Base-by-base conservation (phyloP, 2,329 filamentous ascomycete species). In the Ophiostoma himal-ulmi region DNA sequence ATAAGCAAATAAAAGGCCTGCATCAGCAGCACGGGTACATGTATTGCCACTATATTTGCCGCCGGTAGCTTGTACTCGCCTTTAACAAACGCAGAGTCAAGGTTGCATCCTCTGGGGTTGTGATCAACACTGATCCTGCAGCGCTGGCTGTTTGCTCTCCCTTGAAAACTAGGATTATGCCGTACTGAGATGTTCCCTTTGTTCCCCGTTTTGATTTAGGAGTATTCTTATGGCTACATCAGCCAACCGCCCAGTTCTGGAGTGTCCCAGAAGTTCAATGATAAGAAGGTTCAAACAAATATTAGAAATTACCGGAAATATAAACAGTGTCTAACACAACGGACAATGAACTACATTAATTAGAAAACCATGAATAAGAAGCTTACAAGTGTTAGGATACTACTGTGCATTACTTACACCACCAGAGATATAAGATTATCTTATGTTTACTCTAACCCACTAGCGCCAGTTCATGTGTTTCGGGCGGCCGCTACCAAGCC, bases 401-500 rank as follows among this genome's bases (percentile, higher is more conserved):
- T 20, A 20, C 17, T 20, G 44, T 20, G 44, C 44, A 48, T 48
- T 48, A 17, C 44, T 48, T 48, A 20, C 44, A 39, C 20, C 14
- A 17, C 44, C 17, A 48, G 20, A 48, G 44, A 20, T 48, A 20
- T 17, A 30, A 30, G 30, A 30, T 30, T 30, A 30, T 30, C 26
- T 30, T 30, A 57, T 57, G 52, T 57, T 57, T 36, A 36, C n/a
- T 60, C 34, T n/a, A 34, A 64, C 22, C 60, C 60, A 64, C 57
- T 17, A 36, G 60, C 17, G 34, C 36, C n/a, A 37, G 22, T 37
- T 14, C 52, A 7, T 3, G 36, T 41, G 62, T 44, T 48, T 67
- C 22, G 65, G 22, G 64, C 65, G 39, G 65, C 65, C 65, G 39
- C 65, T 67, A 67, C 14, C 65, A 48, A 34, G 34, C 10, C 22